These are phyloP conservation scores for Trichosporon coremiiforme DNA, from an alignment of 1,284 basidiomycete genomes.

Conservation along the genomic window DNA sequence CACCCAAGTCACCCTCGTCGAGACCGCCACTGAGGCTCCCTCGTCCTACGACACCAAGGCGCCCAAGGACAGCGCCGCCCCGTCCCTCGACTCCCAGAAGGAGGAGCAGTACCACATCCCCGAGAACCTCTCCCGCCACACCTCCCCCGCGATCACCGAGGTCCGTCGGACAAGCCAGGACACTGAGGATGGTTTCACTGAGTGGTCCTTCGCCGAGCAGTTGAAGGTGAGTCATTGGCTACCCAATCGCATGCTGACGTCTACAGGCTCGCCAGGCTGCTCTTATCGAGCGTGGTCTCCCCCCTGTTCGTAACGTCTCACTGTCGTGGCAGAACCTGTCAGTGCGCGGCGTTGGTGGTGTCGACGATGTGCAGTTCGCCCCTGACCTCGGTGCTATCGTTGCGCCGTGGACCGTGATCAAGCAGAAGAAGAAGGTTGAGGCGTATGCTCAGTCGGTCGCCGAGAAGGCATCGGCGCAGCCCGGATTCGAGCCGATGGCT, in stretches of 20 bases:
- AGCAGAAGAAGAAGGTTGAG: conserved; percentile 43
- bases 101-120: conserved; percentile 18
- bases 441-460: conserved; percentile 32
- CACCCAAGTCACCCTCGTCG: conserved; percentile 9
- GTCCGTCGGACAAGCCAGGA: conserved; percentile 6
- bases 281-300: conserved; percentile 23
- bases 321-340: conserved; percentile 46
- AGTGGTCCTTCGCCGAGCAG: conserved; percentile 18
- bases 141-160: conserved; percentile 6
- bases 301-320: conserved; percentile 31
- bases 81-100: neutral
- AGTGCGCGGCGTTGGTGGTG: conserved; percentile 44
- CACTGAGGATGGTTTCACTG: neutral
- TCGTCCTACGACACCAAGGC: neutral
- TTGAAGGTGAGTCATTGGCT: neutral
- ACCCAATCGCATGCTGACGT: neutral
- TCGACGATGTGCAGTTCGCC: conserved; percentile 46
- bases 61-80: neutral
- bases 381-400: conserved; percentile 45
- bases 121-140: neutral
- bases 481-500: conserved; percentile 32
- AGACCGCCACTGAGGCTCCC: neutral
- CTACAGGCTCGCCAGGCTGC: conserved; percentile 23
- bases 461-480: conserved; percentile 19
- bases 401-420: conserved; percentile 40